A percentile compares a stretch with the other conserved stretches of the same genome.
phyloP scores from a whole-genome alignment of 805 yeast species.

The Lachancea kluyveri region DNA sequence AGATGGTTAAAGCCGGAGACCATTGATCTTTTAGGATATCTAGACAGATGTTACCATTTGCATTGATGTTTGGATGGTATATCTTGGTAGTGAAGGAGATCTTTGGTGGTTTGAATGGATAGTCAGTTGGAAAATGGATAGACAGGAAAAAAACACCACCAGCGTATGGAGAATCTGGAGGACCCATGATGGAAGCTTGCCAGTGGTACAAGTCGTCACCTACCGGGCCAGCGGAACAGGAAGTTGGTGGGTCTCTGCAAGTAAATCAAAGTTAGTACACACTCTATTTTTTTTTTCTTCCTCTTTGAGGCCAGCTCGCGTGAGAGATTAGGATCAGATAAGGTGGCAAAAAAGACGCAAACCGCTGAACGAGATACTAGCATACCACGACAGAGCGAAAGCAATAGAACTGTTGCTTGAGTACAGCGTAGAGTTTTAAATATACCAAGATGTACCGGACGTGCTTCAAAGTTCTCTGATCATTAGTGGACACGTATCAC shows the following conservation, averaged over 20 bases:
- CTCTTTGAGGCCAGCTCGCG: neutral
- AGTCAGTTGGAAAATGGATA: conserved; percentile 97
- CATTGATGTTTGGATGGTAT: conserved; percentile 95
- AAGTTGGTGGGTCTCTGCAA: conserved; percentile 92
- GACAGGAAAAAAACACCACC: conserved; percentile 95
- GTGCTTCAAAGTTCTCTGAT: too few relatives aligned
- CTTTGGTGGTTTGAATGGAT: conserved; percentile 98
- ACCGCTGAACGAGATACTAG: neutral
- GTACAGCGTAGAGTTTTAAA: neutral
- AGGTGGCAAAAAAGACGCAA: neutral
- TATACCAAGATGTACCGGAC: too few relatives aligned
- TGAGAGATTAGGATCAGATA: too few relatives aligned
- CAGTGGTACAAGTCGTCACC: conserved; percentile 98
- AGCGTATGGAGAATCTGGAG: conserved; percentile 84
- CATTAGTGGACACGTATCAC: too few relatives aligned
- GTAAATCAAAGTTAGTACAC: conserved; percentile 4
- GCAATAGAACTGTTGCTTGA: neutral
- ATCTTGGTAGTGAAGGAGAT: conserved; percentile 88
- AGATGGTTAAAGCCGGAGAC: conserved; percentile 97
- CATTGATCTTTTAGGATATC: conserved; percentile 97
- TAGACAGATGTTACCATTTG: conserved; percentile 92
- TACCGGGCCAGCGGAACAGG: conserved; percentile 98
- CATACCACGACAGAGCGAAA: too few relatives aligned
- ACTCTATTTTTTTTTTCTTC: neutral
- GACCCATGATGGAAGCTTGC: conserved; percentile 99